A percentile compares a stretch with the other conserved stretches of the same genome.
Evolutionary conservation across 1,284 basidiomycete species (phyloP).

Genomic region (Ganoderma resinaceum): DNA sequence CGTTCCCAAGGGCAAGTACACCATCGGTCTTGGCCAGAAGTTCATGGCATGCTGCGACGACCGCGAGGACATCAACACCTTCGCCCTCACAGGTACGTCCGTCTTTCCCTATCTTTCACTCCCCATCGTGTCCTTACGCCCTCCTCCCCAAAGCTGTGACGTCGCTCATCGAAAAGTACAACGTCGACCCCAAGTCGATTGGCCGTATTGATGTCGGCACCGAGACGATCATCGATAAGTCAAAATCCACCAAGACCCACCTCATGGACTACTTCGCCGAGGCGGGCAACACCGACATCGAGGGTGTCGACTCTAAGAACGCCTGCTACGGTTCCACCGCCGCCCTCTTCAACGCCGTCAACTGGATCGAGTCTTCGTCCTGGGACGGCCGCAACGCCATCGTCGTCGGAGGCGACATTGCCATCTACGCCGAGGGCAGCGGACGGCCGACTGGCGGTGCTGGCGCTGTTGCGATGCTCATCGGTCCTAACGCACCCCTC

Average conservation of each 20-base stretch:
- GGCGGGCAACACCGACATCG: conserved; percentile 95
- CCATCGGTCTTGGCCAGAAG: conserved; percentile 97
- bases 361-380: conserved; percentile 96
- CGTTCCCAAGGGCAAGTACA: conserved; percentile 97
- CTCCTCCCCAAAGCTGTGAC: conserved; percentile 66
- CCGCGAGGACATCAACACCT: conserved; percentile 99
- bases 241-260: conserved; percentile 98
- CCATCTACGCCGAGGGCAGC: conserved; percentile 96
- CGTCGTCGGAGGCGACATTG: conserved; percentile 97
- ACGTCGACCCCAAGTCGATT: conserved; percentile 95
- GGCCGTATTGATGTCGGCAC: conserved; percentile 98
- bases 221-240: conserved; percentile 99
- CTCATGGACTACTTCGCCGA: conserved; percentile 97
- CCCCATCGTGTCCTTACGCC: conserved; percentile 13
- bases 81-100: conserved; percentile 87
- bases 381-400: conserved; percentile 99
- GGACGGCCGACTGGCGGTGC: conserved; percentile 98
- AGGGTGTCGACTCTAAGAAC: conserved; percentile 99
- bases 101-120: neutral
- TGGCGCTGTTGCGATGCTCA: conserved; percentile 93
- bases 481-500: conserved; percentile 95
- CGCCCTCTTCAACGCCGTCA: conserved; percentile 96
- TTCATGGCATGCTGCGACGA: conserved; percentile 99
- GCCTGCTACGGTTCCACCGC: conserved; percentile 99
- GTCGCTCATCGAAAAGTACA: conserved; percentile 92